Evolutionary conservation across 495 filamentous ascomycete species (phyloP).

Genomic region (Letharia columbiana): DNA sequence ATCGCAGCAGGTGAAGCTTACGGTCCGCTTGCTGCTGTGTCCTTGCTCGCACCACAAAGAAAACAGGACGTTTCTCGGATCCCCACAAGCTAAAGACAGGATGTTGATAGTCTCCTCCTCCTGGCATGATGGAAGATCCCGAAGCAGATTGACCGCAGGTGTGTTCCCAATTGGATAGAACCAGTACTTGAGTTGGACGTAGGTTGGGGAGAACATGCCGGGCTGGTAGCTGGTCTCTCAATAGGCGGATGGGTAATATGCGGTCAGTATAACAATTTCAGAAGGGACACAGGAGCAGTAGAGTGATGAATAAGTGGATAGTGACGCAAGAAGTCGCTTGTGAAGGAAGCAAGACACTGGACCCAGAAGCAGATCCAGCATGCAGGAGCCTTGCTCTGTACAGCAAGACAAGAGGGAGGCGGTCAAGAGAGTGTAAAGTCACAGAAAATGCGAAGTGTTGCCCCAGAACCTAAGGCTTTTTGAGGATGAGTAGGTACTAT

Average conservation of each 20-base stretch:
- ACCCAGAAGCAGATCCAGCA: neutral
- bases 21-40: neutral
- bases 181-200: conserved; percentile 3
- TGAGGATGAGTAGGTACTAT: neutral
- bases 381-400: neutral
- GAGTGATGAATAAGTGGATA: neutral
- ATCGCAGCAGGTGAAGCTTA: conserved; percentile 43
- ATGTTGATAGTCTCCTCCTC: conserved; percentile 36
- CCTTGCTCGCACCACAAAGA: conserved; percentile 26
- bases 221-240: neutral
- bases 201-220: neutral
- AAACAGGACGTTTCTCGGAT: conserved; percentile 44
- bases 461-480: neutral
- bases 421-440: neutral
- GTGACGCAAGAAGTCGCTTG: neutral
- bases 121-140: conserved; percentile 33
- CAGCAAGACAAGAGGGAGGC: neutral
- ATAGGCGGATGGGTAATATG: neutral
- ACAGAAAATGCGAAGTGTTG: neutral
- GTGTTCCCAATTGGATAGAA: conserved; percentile 46
- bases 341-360: neutral
- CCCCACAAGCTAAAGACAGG: conserved; percentile 46
- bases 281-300: neutral
- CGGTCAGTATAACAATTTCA: neutral
- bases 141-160: conserved; percentile 41